A percentile compares a stretch with the other conserved stretches of the same genome.
These are phyloP conservation scores for Luffa acutangula DNA, from an alignment of 306 rosid genomes.

Conservation along the genomic window DNA sequence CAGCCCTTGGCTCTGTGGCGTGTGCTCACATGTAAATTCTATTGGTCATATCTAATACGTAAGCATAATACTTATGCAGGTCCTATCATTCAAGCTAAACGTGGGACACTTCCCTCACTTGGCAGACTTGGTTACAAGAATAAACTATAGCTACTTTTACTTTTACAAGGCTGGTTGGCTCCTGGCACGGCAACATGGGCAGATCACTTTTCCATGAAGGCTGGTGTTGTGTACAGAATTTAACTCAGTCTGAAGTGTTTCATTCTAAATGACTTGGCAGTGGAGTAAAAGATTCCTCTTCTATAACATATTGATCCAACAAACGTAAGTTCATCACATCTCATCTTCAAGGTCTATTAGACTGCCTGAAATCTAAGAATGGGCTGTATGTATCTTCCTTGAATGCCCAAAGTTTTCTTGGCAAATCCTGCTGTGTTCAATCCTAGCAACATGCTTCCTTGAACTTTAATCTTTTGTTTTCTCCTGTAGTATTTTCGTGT, in stretches of 20 bases:
- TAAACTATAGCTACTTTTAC: slow-evolving; percentile 85
- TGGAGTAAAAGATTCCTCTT: neutral
- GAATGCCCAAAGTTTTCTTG: neutral
- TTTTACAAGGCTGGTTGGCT: too few relatives aligned
- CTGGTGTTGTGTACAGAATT: neutral
- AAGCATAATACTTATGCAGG: slow-evolving; percentile 34
- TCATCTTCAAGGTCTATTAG: neutral
- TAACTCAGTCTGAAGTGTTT: neutral
- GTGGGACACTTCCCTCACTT: slow-evolving; percentile 95
- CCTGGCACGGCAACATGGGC: neutral
- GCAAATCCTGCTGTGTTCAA: neutral
- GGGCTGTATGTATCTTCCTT: neutral
- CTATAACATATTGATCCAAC: neutral
- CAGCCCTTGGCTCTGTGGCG: slow-evolving; percentile 18
- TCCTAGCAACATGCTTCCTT: neutral
- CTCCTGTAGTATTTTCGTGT: neutral
- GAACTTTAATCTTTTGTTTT: neutral
- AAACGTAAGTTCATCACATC: neutral
- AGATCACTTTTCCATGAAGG: neutral
- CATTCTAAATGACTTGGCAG: too few relatives aligned
- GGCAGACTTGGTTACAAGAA: slow-evolving; percentile 91
- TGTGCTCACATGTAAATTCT: neutral
- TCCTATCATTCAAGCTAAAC: slow-evolving; percentile 85
- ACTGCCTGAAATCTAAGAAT: too few relatives aligned
- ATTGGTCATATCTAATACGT: neutral